Conservation (phyloP, 331 rosid species). For the Telfairia occidentalis region DNA sequence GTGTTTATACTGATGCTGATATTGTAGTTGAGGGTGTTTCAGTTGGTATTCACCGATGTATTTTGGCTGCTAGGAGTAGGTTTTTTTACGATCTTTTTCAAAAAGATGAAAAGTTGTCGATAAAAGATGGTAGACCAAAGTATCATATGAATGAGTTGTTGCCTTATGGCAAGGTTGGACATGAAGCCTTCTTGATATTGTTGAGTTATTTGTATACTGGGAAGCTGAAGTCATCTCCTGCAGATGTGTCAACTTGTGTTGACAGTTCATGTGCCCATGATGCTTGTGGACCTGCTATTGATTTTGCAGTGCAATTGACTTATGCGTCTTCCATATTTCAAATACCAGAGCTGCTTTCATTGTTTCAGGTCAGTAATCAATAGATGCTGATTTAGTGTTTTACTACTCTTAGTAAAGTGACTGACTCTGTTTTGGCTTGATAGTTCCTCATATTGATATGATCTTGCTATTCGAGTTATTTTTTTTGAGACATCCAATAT, state of each 20-base stretch:
- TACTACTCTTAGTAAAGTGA: neutral
- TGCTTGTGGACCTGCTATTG: constrained; percentile 43
- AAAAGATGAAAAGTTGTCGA: constrained; percentile 15
- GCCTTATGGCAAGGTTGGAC: constrained; percentile 41
- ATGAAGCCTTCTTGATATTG: constrained; percentile 38
- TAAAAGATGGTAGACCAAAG: constrained; percentile 25
- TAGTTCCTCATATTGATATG: neutral
- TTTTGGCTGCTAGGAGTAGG: constrained; percentile 37
- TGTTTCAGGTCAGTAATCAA: constrained; percentile 33
- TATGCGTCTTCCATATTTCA: constrained; percentile 39
- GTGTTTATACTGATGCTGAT: constrained; percentile 39
- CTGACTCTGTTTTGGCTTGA: neutral
- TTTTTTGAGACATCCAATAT: neutral
- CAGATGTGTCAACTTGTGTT: constrained; percentile 41
- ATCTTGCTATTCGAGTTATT: neutral
- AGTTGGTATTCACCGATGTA: constrained; percentile 39
- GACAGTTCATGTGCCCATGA: constrained; percentile 37
- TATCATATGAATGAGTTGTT: constrained; percentile 26
- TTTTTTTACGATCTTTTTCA: constrained; percentile 34
- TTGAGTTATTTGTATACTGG: constrained; percentile 39
- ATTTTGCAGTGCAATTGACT: constrained; percentile 39
- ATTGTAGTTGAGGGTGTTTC: constrained; percentile 31
- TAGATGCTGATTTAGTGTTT: neutral
- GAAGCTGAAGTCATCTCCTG: constrained; percentile 34
- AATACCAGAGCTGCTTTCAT: constrained; percentile 36